Evolutionary conservation across 208 protist genomes (phyloP), one percentile per base, ranked within the genome.

Genomic region (Phytomonas sp.): DNA sequence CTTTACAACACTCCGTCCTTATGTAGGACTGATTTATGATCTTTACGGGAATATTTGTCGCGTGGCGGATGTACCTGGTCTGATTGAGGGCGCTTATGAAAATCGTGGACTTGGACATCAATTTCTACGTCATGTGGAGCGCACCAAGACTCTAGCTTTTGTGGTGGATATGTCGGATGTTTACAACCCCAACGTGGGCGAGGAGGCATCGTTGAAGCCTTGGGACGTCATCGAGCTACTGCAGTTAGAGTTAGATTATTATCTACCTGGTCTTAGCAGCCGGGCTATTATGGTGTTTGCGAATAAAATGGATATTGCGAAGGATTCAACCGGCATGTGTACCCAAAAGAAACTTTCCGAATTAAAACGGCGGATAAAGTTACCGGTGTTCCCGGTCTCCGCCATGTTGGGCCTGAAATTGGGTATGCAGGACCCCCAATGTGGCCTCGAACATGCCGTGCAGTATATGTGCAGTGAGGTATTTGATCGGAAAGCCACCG

Each of bases 101-200:
- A 91, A 94, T 69, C 77, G 87, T 26, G 92, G 93, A 1, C 77
- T 97, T 0, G 93, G 92, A 0, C 89, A 97, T 68, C 84, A 88
- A 72, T 98, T 98, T 73, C 82, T 98, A 67, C 89, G 89, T 37
- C 94, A 98, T 66, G 86, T 94, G 11, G 90, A 97, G 83, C 87
- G 94, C 6, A 95, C 91, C 10, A 85, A 95, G 63, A 82, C 82
- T 14, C 70, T 97, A 26, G 89, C 84, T 8, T 87, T 92, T 67
- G 93, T 97, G 49, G 82, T 97, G n/a, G 92, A 97, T 76, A 94
- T 95, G 86, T 84, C 76, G 61, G 78, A 78, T 62, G 86, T 86
- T 36, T 92, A 89, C 73, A 73, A 79, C 61, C 82, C 87, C 19
- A 36, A 64, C 29, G 45, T 36, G n/a, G 30, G 30, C 30, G 64